These are phyloP conservation scores for Serendipita indica DNA, from an alignment of 768 basidiomycete species.

Conservation along the genomic window DNA sequence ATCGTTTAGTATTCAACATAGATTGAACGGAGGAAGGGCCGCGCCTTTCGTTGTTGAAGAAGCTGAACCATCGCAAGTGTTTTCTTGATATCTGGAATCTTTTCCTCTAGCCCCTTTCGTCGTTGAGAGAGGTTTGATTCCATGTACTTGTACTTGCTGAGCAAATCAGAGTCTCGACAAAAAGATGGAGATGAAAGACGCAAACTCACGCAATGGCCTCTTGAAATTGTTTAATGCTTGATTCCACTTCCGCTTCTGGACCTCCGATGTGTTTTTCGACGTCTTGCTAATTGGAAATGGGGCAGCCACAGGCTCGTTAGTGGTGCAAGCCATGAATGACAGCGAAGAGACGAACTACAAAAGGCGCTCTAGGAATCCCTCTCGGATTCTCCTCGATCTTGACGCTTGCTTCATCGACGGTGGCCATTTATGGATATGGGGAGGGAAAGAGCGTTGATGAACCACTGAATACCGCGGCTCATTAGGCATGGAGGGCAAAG, in stretches of 20 bases:
- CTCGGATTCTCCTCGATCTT: constrained; percentile 57
- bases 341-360: constrained; percentile 56
- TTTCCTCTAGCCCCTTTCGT: constrained; percentile 66
- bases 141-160: constrained; percentile 98
- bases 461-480: too few relatives aligned
- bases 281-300: constrained; percentile 44
- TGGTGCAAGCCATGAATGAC: neutral
- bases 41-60: constrained; percentile 54
- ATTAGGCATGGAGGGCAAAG: too few relatives aligned
- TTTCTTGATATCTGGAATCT: constrained; percentile 92
- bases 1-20: constrained; percentile 26
- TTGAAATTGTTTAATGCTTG: constrained; percentile 64
- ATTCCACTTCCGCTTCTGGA: constrained; percentile 62
- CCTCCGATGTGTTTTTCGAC: constrained; percentile 78
- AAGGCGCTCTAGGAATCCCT: constrained; percentile 90
- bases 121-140: constrained; percentile 72
- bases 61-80: constrained; percentile 82
- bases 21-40: constrained; percentile 20
- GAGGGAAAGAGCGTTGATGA: too few relatives aligned
- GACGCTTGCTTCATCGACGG: neutral
- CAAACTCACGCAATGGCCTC: constrained; percentile 79
- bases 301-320: neutral
- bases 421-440: neutral
- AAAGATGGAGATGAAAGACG: constrained; percentile 12
- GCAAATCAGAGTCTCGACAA: constrained; percentile 17